A percentile compares a stretch with the other conserved stretches of the same genome.
Evolutionary conservation across 768 basidiomycete species (phyloP).

Genomic region (Amyloporia xantha): DNA sequence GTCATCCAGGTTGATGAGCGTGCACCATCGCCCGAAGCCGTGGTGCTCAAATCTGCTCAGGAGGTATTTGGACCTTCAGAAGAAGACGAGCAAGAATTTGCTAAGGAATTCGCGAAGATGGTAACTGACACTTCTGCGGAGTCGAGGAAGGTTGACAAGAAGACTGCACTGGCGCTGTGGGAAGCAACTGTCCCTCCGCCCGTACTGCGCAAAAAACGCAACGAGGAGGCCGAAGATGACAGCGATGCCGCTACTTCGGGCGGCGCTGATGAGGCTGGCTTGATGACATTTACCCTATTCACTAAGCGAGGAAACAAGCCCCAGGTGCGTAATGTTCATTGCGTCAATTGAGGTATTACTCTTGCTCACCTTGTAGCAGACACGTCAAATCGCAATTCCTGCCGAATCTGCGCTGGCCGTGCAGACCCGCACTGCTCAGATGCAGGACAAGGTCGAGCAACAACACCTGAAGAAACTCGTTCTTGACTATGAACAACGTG

Average conservation of each 20-base stretch:
- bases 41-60: constrained; percentile 63
- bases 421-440: constrained; percentile 85
- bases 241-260: constrained; percentile 27
- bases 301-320: constrained; percentile 93
- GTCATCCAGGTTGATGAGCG: constrained; percentile 50
- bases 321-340: constrained; percentile 45
- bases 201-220: constrained; percentile 56
- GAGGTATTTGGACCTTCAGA: constrained; percentile 79
- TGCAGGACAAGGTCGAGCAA: constrained; percentile 93
- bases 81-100: constrained; percentile 90
- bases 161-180: constrained; percentile 81
- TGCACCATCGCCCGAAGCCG: constrained; percentile 76
- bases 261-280: constrained; percentile 26
- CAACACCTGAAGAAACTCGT: constrained; percentile 96
- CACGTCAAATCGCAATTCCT: constrained; percentile 85
- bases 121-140: constrained; percentile 84
- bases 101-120: constrained; percentile 92
- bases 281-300: constrained; percentile 91
- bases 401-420: constrained; percentile 82
- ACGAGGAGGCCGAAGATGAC: constrained; percentile 53
- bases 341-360: constrained; percentile 3
- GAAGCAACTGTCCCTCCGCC: constrained; percentile 78
- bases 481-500: constrained; percentile 83
- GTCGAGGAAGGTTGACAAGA: constrained; percentile 81
- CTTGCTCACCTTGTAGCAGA: too few species aligned